Conservation (phyloP, 495 filamentous ascomycete genomes). For the Talaromyces nanjingensis region DNA sequence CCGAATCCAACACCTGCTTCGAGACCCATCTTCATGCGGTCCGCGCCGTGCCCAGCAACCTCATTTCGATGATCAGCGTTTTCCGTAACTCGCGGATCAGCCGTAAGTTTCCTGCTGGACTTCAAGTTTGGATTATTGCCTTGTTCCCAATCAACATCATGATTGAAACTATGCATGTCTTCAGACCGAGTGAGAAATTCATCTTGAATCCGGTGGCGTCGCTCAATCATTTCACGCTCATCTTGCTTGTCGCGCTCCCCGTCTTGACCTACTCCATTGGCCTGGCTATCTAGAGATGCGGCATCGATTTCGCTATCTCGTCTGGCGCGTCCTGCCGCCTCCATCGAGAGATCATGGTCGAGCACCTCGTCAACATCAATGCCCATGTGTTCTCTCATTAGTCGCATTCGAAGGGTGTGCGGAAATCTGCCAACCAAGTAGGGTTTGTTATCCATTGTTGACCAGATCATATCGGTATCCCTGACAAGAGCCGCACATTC, state of each 20-base stretch:
- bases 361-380: constrained; percentile 87
- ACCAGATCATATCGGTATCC: constrained; percentile 90
- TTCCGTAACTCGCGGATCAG: constrained; percentile 56
- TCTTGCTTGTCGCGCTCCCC: constrained; percentile 36
- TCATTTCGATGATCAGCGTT: constrained; percentile 65
- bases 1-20: constrained; percentile 48
- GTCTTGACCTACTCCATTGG: constrained; percentile 26
- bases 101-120: constrained; percentile 50
- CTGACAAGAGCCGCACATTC: constrained; percentile 87
- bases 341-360: constrained; percentile 61
- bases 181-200: constrained; percentile 56
- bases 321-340: constrained; percentile 37
- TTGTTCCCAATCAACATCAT: constrained; percentile 70
- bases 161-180: constrained; percentile 70
- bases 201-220: constrained; percentile 52
- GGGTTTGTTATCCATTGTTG: constrained; percentile 80
- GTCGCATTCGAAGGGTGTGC: constrained; percentile 82
- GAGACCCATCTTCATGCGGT: constrained; percentile 57
- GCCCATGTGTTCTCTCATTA: constrained; percentile 97
- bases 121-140: constrained; percentile 55
- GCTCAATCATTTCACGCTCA: constrained; percentile 48
- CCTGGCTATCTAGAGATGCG: constrained; percentile 27
- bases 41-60: constrained; percentile 67
- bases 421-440: constrained; percentile 89
- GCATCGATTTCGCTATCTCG: constrained; percentile 29